phyloP scores from a whole-genome alignment of 1,284 basidiomycete species.

The Cutaneotrichosporon mucoides region DNA sequence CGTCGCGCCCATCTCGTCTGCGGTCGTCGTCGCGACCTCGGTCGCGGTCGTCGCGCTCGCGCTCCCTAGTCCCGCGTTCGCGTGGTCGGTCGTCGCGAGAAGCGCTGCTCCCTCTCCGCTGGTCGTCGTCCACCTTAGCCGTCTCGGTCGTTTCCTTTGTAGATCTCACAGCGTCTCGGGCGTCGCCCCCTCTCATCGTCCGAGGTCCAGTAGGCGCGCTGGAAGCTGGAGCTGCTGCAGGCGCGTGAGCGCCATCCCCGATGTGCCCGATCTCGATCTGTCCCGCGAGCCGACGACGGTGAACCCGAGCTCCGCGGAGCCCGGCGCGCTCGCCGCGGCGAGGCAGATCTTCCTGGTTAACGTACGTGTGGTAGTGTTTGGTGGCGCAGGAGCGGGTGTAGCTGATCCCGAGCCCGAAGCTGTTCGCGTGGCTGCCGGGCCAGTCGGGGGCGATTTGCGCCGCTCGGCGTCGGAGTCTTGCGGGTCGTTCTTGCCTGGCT shows the following conservation, averaged over 20 bases:
- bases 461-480: neutral
- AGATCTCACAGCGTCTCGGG: too few species aligned
- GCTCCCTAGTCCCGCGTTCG: neutral
- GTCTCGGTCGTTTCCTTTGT: neutral
- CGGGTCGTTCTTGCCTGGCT: neutral
- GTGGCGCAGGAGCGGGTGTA: too few species aligned
- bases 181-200: neutral
- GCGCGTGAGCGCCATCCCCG: slow-evolving; percentile 2
- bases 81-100: neutral
- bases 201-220: neutral
- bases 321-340: neutral
- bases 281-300: too few species aligned
- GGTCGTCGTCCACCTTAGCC: neutral
- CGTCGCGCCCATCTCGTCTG: neutral
- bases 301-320: neutral
- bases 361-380: neutral
- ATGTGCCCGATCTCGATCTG: too few species aligned
- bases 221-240: neutral
- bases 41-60: neutral
- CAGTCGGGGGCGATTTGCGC: neutral
- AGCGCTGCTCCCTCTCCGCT: too few species aligned
- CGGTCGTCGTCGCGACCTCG: neutral
- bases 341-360: neutral
- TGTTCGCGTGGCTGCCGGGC: neutral
- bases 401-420: neutral